Evolutionary conservation across 1,284 basidiomycete genomes (phyloP), one percentile per base, ranked within the genome.

Genomic region (Naganishia cerealis): DNA sequence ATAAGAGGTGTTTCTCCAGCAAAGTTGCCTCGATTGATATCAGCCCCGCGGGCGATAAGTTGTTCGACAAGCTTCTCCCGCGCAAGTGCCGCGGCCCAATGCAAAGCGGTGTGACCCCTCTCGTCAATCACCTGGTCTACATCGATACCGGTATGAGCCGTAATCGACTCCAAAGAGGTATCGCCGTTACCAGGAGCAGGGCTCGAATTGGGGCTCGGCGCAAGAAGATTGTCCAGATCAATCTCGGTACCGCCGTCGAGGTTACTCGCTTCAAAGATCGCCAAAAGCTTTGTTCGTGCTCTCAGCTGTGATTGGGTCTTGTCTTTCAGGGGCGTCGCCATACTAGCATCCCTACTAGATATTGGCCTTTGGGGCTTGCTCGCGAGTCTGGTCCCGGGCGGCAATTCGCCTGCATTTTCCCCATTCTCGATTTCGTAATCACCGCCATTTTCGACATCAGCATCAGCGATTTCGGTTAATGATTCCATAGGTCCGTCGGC

Each of bases 1-100:
- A 97, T 92, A 29, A 99, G 86, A 1, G 96, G 88, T 0, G 95
- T 98, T 81, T 99, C 95, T 61, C 96, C 95, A 7, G 89, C 87
- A 76, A 90, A 90, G 81, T 99, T 99, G 2, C 94, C 94, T 33
- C 91, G 86, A 73, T 92, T 86, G 21, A 92, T 84, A 76, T 97
- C 94, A 2, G 93, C 91, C 36, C 92, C 91, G 46, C 85, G 83
- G 10, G 81, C 82, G 70, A 90, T 84, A 63, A 93, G 85, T 46
- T 87, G 87, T 50, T 87, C 85, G 16, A 91, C 86, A 29, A 86
- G 86, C 18, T 83, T 81, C 66, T 87, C 83, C 29, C 90, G 86
- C 2, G 88, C 92, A 53, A 98, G 84, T 43, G 93, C 91, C 7
- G 92, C 88, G 0, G 96, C 94, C 77, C 97, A 87, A 78, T 99